These are phyloP conservation scores for Aureococcus anophagefferens DNA, from an alignment of 108 stramenopile species.

Conservation along the genomic window DNA sequence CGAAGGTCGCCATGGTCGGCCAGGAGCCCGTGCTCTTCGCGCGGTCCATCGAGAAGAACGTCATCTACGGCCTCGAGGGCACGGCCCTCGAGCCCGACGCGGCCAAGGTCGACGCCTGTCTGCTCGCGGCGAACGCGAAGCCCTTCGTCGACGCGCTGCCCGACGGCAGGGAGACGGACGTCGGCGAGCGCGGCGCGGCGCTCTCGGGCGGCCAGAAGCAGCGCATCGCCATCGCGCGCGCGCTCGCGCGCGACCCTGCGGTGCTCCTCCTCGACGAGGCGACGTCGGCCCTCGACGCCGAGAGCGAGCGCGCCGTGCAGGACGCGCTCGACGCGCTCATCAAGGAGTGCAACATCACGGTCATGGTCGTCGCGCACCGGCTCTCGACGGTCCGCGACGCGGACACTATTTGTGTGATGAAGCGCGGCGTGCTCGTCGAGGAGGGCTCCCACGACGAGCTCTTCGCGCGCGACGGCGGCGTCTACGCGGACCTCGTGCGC, in stretches of 20 bases:
- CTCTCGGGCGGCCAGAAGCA: conserved; percentile 80
- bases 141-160: conserved; percentile 41
- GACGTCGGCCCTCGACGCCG: conserved; percentile 67
- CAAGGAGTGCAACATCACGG: conserved; percentile 27
- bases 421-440: conserved; percentile 52
- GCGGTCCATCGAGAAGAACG: conserved; percentile 60
- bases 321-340: conserved; percentile 69
- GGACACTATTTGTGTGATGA: conserved; percentile 64
- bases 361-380: conserved; percentile 75
- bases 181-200: conserved; percentile 59
- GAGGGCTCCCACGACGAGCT: conserved; percentile 72
- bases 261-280: conserved; percentile 64
- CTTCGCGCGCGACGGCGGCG: conserved; percentile 27
- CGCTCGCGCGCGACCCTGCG: conserved; percentile 50
- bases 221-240: conserved; percentile 35
- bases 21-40: conserved; percentile 75
- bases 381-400: conserved; percentile 70
- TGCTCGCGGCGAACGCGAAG: conserved; percentile 41
- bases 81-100: not conserved
- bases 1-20: conserved; percentile 53
- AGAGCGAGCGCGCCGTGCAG: conserved; percentile 67
- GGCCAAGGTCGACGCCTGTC: conserved; percentile 46
- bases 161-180: conserved; percentile 46
- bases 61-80: conserved; percentile 41
- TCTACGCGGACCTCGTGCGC: conserved; percentile 31